A percentile compares a stretch with the other conserved stretches of the same genome.
These are phyloP conservation scores for Umbilicus rupestris DNA, from an alignment of 164 flowering plant genomes.

Conservation along the genomic window DNA sequence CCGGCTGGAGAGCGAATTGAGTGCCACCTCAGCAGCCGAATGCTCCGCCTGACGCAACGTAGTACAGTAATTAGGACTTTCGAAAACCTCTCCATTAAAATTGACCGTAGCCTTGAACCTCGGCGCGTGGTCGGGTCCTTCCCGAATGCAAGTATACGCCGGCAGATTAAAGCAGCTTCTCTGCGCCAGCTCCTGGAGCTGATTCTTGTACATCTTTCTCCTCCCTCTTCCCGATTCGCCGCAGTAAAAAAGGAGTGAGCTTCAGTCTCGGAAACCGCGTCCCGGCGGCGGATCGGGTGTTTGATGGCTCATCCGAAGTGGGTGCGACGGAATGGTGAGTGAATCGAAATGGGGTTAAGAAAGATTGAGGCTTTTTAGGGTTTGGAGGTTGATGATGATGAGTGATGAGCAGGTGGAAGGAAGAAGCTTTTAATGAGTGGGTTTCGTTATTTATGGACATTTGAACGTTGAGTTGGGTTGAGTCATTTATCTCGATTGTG, in stretches of 20 bases:
- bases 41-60: slow-evolving; percentile 86
- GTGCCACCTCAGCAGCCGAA: slow-evolving; percentile 80
- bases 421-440: slow-evolving; percentile 8
- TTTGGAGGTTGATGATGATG: background rate
- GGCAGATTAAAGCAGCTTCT: slow-evolving; percentile 84
- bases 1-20: slow-evolving; percentile 42
- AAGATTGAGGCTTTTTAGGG: slow-evolving; percentile 8
- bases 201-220: slow-evolving; percentile 67
- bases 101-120: slow-evolving; percentile 74
- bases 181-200: slow-evolving; percentile 84
- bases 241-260: background rate
- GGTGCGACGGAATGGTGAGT: too few relatives aligned
- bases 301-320: too few relatives aligned
- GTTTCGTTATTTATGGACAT: background rate
- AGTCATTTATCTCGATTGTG: too few relatives aligned
- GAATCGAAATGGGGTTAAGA: too few relatives aligned
- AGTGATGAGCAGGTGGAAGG: background rate
- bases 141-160: slow-evolving; percentile 54
- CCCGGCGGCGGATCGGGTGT: background rate
- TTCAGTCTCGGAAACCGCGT: background rate
- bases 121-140: slow-evolving; percentile 92
- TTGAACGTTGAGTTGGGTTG: slow-evolving; percentile 3
- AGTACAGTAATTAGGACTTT: slow-evolving; percentile 54
- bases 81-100: slow-evolving; percentile 78
- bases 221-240: background rate